Conservation (phyloP, 2,329 filamentous ascomycete species). For the Hypoxylon sp. region DNA sequence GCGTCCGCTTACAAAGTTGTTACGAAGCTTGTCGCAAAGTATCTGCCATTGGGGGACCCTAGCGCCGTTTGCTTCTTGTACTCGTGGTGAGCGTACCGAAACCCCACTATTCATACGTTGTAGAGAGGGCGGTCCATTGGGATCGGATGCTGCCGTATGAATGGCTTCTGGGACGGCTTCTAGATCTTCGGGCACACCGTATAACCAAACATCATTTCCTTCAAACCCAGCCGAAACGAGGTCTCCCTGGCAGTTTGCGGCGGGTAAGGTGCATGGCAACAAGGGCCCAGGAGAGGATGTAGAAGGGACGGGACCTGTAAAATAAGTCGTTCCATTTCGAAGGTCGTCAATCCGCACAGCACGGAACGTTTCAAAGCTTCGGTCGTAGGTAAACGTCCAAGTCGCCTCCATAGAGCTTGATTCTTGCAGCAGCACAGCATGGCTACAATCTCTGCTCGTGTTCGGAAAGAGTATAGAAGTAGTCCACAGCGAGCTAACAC, state of each 20-base stretch:
- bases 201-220: slow-evolving; percentile 79
- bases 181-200: slow-evolving; percentile 79
- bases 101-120: slow-evolving; percentile 57
- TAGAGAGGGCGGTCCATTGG: slow-evolving; percentile 45
- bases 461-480: slow-evolving; percentile 88
- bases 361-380: slow-evolving; percentile 80
- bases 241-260: slow-evolving; percentile 76
- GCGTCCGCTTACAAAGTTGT: slow-evolving; percentile 76
- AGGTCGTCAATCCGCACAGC: slow-evolving; percentile 81
- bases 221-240: slow-evolving; percentile 80
- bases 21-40: slow-evolving; percentile 74
- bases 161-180: slow-evolving; percentile 67
- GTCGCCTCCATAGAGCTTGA: slow-evolving; percentile 72
- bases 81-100: slow-evolving; percentile 55
- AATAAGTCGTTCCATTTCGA: slow-evolving; percentile 81
- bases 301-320: slow-evolving; percentile 74
- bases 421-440: slow-evolving; percentile 76
- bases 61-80: slow-evolving; percentile 52
- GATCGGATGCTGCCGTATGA: slow-evolving; percentile 47
- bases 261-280: slow-evolving; percentile 75
- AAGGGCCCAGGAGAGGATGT: slow-evolving; percentile 66
- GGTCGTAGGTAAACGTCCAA: slow-evolving; percentile 84
- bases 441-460: slow-evolving; percentile 81
- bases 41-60: slow-evolving; percentile 75
- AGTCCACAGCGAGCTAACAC: slow-evolving; percentile 82